A percentile compares a stretch with the other conserved stretches of the same genome.
phyloP scores from a whole-genome alignment of 768 basidiomycete genomes.

The Lactifluus piperatus region DNA sequence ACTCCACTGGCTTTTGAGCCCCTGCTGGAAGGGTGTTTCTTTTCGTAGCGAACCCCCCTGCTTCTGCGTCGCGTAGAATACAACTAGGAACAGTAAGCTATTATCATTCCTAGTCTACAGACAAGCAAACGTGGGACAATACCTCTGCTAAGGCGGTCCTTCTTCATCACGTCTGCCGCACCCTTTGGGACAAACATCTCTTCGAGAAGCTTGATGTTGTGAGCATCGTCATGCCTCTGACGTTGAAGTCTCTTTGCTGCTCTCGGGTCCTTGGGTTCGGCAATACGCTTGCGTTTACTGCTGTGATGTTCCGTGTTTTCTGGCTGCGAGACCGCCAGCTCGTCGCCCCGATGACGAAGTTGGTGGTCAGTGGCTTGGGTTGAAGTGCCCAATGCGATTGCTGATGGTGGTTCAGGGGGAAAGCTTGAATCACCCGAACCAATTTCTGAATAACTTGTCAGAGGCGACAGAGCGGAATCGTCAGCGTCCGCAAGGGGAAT shows the following conservation, averaged over 20 bases:
- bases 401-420: background rate
- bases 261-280: background rate
- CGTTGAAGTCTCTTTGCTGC: constrained; percentile 1
- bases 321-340: background rate
- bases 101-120: background rate
- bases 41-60: background rate
- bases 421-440: background rate
- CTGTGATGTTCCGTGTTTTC: background rate
- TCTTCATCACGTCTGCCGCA: background rate
- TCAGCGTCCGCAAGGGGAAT: background rate
- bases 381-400: background rate
- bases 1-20: too few relatives aligned
- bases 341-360: background rate
- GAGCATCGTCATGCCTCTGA: background rate
- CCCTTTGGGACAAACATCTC: background rate
- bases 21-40: background rate
- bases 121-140: background rate
- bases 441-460: background rate
- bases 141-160: constrained; percentile 5
- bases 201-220: background rate
- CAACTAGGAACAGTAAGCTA: background rate
- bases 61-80: background rate
- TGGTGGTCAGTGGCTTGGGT: background rate
- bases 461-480: background rate
- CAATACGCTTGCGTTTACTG: background rate